Evolutionary conservation across 371 early-diverging fungal genomes (phyloP).

Genomic region (Phascolomyces articulosus): DNA sequence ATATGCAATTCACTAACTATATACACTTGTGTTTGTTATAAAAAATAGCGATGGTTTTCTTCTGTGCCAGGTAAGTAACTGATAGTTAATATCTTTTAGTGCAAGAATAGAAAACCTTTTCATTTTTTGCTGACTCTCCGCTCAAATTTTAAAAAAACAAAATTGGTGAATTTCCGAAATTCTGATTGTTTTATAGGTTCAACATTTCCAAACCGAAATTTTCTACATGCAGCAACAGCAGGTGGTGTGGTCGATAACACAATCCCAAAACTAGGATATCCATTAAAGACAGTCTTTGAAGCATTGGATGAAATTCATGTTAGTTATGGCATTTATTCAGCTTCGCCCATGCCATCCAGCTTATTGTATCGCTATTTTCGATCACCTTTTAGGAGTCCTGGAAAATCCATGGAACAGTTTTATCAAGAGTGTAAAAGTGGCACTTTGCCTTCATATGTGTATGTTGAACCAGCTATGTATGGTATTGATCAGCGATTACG

Average conservation of each 20-base stretch:
- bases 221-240: conserved; percentile 27
- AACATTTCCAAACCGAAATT: conserved; percentile 29
- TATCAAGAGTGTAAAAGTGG: conserved; percentile 19
- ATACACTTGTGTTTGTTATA: no score
- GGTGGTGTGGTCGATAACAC: conserved; percentile 21
- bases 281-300: conserved; percentile 17
- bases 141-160: no score
- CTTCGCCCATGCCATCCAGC: conserved; percentile 19
- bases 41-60: conserved; percentile 23
- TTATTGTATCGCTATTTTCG: conserved; percentile 22
- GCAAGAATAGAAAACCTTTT: background rate
- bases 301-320: conserved; percentile 12
- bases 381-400: conserved; percentile 6
- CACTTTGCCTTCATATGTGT: conserved; percentile 14
- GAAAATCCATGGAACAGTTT: conserved; percentile 15
- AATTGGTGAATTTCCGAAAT: no score
- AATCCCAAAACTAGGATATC: conserved; percentile 19
- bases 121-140: background rate
- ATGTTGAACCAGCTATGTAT: conserved; percentile 24
- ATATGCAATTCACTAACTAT: no score
- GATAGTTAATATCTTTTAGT: background rate
- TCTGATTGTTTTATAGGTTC: conserved; percentile 9
- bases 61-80: conserved; percentile 22
- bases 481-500: conserved; percentile 17
- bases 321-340: conserved; percentile 17